Percentiles rank a stretch among this genome's conserved stretches.
These are phyloP conservation scores for Solanum corneliomulleri DNA, from an alignment of 257 asterid genomes.

Conservation along the genomic window DNA sequence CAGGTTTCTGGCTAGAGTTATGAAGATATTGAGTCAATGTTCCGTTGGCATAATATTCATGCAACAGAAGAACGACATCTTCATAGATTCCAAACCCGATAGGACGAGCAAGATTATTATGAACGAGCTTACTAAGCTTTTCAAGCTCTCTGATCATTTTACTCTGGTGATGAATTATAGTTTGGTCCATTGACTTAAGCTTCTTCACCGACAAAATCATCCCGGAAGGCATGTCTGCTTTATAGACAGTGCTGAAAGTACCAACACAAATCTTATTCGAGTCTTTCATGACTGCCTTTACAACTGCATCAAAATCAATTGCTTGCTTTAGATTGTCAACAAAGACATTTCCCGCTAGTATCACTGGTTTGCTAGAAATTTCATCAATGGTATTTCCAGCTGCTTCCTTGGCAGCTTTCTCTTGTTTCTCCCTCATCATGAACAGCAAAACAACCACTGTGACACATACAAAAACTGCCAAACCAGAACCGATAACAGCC, in stretches of 20 bases:
- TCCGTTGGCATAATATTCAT: conserved; percentile 49
- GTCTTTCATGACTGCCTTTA: conserved; percentile 67
- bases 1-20: conserved; percentile 28
- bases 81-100: conserved; percentile 78
- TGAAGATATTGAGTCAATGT: conserved; percentile 72
- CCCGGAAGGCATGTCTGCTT: conserved; percentile 98
- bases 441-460: conserved; percentile 66
- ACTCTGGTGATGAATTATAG: conserved; percentile 56
- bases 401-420: conserved; percentile 46
- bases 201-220: conserved; percentile 62
- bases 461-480: conserved; percentile 76
- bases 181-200: conserved; percentile 69
- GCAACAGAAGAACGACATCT: conserved; percentile 63
- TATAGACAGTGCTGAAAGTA: conserved; percentile 77
- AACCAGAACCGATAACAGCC: conserved; percentile 81
- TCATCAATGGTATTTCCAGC: conserved; percentile 24
- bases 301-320: conserved; percentile 72
- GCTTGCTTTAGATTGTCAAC: conserved; percentile 81
- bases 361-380: conserved; percentile 34
- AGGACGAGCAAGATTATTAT: conserved; percentile 71
- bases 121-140: conserved; percentile 70
- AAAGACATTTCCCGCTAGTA: conserved; percentile 74
- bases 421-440: conserved; percentile 91
- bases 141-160: conserved; percentile 93
- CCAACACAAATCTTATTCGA: conserved; percentile 57